Conservation (phyloP, 2,329 filamentous ascomycete genomes). For the Botrytis squamosa region DNA sequence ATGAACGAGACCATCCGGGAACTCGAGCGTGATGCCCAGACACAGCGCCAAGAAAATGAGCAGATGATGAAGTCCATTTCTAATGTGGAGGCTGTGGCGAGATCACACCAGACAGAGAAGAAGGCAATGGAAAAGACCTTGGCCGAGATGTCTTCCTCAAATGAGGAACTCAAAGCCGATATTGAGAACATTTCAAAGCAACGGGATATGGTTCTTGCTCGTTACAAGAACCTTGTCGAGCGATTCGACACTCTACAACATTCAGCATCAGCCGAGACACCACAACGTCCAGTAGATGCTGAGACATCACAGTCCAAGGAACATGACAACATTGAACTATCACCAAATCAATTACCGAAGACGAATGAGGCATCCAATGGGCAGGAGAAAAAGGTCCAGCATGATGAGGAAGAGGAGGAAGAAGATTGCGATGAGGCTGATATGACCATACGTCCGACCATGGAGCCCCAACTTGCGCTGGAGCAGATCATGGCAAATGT, state of each 20-base stretch:
- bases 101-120: not conserved
- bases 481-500: conserved; percentile 8
- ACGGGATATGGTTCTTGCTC: conserved; percentile 8
- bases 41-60: not conserved
- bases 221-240: conserved; percentile 14
- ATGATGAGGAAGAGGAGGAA: not conserved
- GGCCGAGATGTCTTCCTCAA: not conserved
- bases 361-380: not conserved
- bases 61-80: not conserved
- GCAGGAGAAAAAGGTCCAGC: not conserved
- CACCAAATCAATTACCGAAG: not conserved
- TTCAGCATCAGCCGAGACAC: not conserved
- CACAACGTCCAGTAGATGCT: not conserved
- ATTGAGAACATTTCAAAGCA: conserved; percentile 9
- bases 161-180: conserved; percentile 1
- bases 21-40: not conserved
- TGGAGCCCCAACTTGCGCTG: conserved; percentile 11
- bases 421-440: not conserved
- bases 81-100: not conserved
- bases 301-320: not conserved
- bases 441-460: conserved; percentile 10
- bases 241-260: conserved; percentile 7
- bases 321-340: not conserved
- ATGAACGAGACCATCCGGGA: not conserved
- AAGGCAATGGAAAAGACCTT: not conserved